Evolutionary conservation across 345 rosid species (phyloP), one percentile per base, ranked within the genome.

Genomic region (Barbarea vulgaris): DNA sequence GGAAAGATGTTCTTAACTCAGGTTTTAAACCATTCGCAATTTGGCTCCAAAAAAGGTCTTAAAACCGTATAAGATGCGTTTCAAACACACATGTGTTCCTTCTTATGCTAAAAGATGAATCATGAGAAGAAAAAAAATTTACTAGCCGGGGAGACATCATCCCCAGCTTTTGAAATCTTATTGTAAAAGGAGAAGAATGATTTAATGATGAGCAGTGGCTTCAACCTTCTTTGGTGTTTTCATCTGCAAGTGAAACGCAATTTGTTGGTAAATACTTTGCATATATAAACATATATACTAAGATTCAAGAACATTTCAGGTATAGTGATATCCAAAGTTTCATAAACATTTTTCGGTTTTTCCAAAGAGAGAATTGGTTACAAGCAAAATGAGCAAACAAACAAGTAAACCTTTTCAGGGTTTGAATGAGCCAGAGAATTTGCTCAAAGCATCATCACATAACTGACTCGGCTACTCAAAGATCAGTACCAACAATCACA

Each of bases 151-250:
- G 61, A 74, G 51, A 56, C 18, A 66, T 66, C 67, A 67, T 5
- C 76, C 44, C 61, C 48, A 64, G 63, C 72, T 37, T 70, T 70
- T 42, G 48, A 48, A 18, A 39, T 61, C 64, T 76, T 77, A 77
- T 77, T 64, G 76, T 64, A 55, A 77, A 46, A 37, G 25, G 17
- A 57, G 28, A 70, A 71, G 6, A 44, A 19, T 44, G 34, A 37
- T 46, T 71, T 57, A 77, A 37, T 77, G 73, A 48, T 64, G 81
- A 64, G 77, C 72, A 48, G 2, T 27, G n/a, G 77, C 81, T 58
- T 77, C 73, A 56, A 57, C 73, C 56, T 22, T 67, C 61, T 48
- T 71, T n/a, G 25, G 63, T 22, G 64, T 17, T 42, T 42, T 64
- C 6, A 77, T 21, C 81, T 77, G 77, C 77, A 72, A 24, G 18